Evolutionary conservation across 2,329 filamentous ascomycete species (phyloP), one percentile per base, ranked within the genome.

Genomic region (Tolypocladium album): DNA sequence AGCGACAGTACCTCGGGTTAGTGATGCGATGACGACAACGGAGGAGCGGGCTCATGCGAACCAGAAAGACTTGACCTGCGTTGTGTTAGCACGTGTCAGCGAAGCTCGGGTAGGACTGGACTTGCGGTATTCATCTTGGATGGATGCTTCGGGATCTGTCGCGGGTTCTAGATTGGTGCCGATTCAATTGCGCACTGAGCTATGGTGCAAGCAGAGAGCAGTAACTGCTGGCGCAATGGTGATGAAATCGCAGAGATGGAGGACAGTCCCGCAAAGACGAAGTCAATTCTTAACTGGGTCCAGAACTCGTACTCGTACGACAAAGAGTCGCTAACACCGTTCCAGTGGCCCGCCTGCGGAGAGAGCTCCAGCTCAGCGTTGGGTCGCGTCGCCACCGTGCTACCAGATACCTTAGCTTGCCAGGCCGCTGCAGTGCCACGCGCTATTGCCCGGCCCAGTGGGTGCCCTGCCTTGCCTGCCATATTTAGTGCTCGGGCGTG

Each of bases 21-120:
- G 62, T 53, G n/a, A 36, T 47, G 40, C 13, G 45, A 13, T 17
- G 17, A 2, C 27, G 31, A 15, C 9, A 4, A 53, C 31, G 15
- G 45, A 6, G 40, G 22, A 13, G 43, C n/a, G 36, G 57, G 34
- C 42, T 13, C n/a, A 11, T 58, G 67, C 77, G 65, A 77, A 87
- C 85, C 85, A 88, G 76, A 88, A 87, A 58, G 85, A 87, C 77
- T 80, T 84, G 64, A 82, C 78, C 85, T 87, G 59, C 60, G 24
- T 13, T 15, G 1, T 24, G 52, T 42, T 70, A 43, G 50, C 39
- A 56, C n/a, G 52, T 12, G 56, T 20, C 27, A 17, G 40, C 9
- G 31, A 36, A 15, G 24, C 42, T 36, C 22, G 20, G 20, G 13
- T 4, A 40, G 27, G 22, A 6, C 52, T 8, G 31, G 22, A 50